Conservation (phyloP, 257 asterid genomes). For the Osmanthus fragrans region DNA sequence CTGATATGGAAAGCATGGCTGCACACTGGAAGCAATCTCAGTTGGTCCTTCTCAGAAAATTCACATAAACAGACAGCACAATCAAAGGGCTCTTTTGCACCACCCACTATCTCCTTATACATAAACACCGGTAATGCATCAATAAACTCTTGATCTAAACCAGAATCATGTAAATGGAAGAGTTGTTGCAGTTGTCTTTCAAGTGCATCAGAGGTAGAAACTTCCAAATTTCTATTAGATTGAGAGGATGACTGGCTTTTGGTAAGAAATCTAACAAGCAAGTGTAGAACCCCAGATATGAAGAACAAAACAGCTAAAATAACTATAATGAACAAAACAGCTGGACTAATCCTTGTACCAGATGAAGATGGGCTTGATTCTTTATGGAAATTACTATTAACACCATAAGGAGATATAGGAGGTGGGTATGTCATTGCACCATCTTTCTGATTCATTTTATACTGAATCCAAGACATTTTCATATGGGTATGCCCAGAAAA, state of each 20-base stretch:
- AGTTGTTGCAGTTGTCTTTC: slow-evolving; percentile 93
- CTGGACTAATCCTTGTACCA: slow-evolving; percentile 76
- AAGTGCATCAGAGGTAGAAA: slow-evolving; percentile 66
- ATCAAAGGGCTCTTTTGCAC: slow-evolving; percentile 84
- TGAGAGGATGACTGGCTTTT: slow-evolving; percentile 71
- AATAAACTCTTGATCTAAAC: slow-evolving; percentile 85
- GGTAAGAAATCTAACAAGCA: slow-evolving; percentile 85
- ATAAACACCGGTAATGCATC: slow-evolving; percentile 85
- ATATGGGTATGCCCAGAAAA: slow-evolving; percentile 45
- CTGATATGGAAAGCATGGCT: slow-evolving; percentile 91
- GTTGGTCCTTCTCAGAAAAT: slow-evolving; percentile 67
- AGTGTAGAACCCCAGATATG: slow-evolving; percentile 88
- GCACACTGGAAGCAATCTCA: slow-evolving; percentile 85
- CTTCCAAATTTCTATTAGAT: slow-evolving; percentile 53
- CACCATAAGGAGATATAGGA: slow-evolving; percentile 45
- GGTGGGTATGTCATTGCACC: slow-evolving; percentile 50
- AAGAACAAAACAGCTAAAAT: slow-evolving; percentile 82
- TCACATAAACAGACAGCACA: slow-evolving; percentile 95
- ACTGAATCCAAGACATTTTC: slow-evolving; percentile 61
- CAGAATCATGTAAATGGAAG: slow-evolving; percentile 84
- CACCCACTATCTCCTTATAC: slow-evolving; percentile 76
- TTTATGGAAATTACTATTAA: slow-evolving; percentile 30
- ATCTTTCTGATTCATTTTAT: slow-evolving; percentile 46
- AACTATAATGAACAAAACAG: slow-evolving; percentile 77
- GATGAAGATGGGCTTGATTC: slow-evolving; percentile 47